Percentiles rank a stretch among this genome's conserved stretches.
These are phyloP conservation scores for Priceomyces carsonii DNA, from an alignment of 805 yeast genomes.

Conservation along the genomic window DNA sequence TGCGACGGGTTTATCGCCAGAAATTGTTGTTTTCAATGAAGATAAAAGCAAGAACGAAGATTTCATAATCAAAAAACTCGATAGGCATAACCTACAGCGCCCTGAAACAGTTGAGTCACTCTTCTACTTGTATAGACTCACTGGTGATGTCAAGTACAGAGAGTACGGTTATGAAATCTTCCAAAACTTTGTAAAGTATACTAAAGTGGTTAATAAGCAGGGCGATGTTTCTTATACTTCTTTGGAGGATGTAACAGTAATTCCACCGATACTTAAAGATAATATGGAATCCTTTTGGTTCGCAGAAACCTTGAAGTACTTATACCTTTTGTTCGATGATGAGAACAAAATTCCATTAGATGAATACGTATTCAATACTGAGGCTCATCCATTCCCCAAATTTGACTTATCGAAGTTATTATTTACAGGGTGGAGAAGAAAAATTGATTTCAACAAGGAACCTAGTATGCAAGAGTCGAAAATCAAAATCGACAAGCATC, in stretches of 20 bases:
- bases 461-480: slow-evolving; percentile 16
- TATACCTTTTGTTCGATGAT: slow-evolving; percentile 76
- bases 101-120: slow-evolving; percentile 94
- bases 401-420: slow-evolving; percentile 53
- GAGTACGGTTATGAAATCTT: slow-evolving; percentile 90
- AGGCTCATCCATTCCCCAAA: slow-evolving; percentile 90
- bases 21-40: slow-evolving; percentile 79
- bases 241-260: slow-evolving; percentile 61
- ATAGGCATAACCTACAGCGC: slow-evolving; percentile 83
- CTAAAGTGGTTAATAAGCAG: slow-evolving; percentile 45
- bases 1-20: slow-evolving; percentile 82
- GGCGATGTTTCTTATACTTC: slow-evolving; percentile 59
- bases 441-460: slow-evolving; percentile 17
- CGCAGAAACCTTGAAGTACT: slow-evolving; percentile 87
- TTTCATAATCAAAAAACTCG: slow-evolving; percentile 67
- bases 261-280: slow-evolving; percentile 59
- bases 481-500: slow-evolving; percentile 23
- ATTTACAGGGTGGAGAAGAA: slow-evolving; percentile 63
- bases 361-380: slow-evolving; percentile 81
- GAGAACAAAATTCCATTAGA: slow-evolving; percentile 63
- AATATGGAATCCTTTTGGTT: slow-evolving; percentile 93
- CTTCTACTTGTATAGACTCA: slow-evolving; percentile 74
- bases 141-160: slow-evolving; percentile 79
- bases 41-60: slow-evolving; percentile 49
- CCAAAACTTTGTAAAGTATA: slow-evolving; percentile 61